phyloP scores from a whole-genome alignment of 192 early-diverging fungal genomes.

The Entomortierella chlamydospora region DNA sequence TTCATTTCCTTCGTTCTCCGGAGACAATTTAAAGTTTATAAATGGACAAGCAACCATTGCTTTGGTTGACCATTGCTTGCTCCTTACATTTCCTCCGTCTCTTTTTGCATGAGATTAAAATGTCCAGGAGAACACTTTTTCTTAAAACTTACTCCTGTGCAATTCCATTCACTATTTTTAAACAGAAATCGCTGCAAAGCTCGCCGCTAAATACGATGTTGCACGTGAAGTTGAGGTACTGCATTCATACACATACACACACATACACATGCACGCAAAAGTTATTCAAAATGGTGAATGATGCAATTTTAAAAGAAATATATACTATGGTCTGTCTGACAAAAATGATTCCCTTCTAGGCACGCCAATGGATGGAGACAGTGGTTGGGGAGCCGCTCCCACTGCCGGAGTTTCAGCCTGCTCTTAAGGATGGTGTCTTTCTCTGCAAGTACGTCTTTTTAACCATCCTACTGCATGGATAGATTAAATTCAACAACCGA shows the following conservation, averaged over 20 bases:
- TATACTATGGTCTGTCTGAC: neutral
- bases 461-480: neutral
- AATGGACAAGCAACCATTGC: too few species aligned
- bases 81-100: too few species aligned
- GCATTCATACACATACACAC: neutral
- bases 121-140: too few species aligned
- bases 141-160: neutral
- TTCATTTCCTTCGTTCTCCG: too few species aligned
- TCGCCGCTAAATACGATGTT: constrained; percentile 53
- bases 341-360: constrained; percentile 42
- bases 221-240: constrained; percentile 43
- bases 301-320: neutral
- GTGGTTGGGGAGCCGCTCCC: constrained; percentile 68
- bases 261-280: neutral
- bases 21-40: too few species aligned
- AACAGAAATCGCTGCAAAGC: constrained; percentile 54
- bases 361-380: constrained; percentile 77
- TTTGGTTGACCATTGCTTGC: too few species aligned
- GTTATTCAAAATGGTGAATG: neutral
- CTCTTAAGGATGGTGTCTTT: constrained; percentile 80
- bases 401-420: constrained; percentile 67
- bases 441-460: constrained; percentile 79
- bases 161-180: neutral
- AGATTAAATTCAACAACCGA: neutral
- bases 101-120: too few species aligned